Evolutionary conservation across 2,329 filamentous ascomycete species (phyloP).

Genomic region (Trichoderma oligosporum): DNA sequence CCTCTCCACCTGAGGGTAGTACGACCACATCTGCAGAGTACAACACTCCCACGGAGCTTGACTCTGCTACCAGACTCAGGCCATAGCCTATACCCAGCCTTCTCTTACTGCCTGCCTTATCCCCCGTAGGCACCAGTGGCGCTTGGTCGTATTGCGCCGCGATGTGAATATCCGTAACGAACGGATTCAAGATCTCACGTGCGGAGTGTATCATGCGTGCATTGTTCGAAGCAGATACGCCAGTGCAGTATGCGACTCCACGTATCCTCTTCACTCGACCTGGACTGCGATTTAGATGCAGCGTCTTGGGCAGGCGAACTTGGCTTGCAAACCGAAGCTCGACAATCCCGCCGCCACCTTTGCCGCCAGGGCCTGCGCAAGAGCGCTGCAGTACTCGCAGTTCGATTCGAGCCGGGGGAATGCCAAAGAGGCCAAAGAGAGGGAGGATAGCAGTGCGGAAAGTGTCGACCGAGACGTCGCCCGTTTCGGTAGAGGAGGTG

Average conservation of each 20-base stretch:
- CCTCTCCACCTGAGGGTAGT: constrained; percentile 72
- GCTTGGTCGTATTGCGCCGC: constrained; percentile 73
- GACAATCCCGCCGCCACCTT: constrained; percentile 85
- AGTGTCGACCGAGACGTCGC: constrained; percentile 87
- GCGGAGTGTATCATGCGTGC: constrained; percentile 91
- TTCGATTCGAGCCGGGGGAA: constrained; percentile 74
- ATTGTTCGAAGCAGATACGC: constrained; percentile 90
- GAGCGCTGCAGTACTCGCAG: constrained; percentile 76
- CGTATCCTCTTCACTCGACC: constrained; percentile 84
- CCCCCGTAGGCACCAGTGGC: constrained; percentile 51
- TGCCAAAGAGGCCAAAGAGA: constrained; percentile 85
- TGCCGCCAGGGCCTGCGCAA: constrained; percentile 69
- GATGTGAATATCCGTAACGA: constrained; percentile 87
- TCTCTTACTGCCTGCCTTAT: constrained; percentile 53
- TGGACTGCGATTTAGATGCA: constrained; percentile 78
- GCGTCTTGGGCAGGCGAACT: constrained; percentile 85
- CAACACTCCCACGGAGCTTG: constrained; percentile 71
- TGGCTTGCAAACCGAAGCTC: constrained; percentile 92
- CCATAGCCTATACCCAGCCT: constrained; percentile 88
- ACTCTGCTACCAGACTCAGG: constrained; percentile 84
- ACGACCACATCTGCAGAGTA: constrained; percentile 82
- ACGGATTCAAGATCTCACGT: constrained; percentile 77
- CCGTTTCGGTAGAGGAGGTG: constrained; percentile 75
- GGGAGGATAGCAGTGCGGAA: constrained; percentile 91
- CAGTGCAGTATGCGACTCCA: constrained; percentile 89